phyloP scores from a whole-genome alignment of 2,329 filamentous ascomycete genomes.

The Ophiobolus disseminans region DNA sequence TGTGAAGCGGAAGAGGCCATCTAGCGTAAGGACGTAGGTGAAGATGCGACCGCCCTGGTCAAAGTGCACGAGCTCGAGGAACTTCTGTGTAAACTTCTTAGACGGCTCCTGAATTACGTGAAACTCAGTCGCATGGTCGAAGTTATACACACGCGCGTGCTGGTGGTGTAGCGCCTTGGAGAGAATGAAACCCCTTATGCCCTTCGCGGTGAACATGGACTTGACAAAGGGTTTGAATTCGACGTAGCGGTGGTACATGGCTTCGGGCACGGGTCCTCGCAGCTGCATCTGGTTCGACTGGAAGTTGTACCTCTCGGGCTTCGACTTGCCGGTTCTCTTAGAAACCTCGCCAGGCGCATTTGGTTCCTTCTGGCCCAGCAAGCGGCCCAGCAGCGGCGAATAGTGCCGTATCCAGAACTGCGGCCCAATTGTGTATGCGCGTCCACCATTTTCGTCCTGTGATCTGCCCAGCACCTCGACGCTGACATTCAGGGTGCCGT shows the following conservation, averaged over 20 bases:
- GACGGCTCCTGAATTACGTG: conserved; percentile 72
- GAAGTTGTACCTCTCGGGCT: conserved; percentile 81
- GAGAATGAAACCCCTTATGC: conserved; percentile 78
- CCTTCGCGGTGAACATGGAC: conserved; percentile 81
- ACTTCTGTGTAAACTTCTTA: conserved; percentile 75
- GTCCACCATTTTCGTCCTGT: conserved; percentile 66
- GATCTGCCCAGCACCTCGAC: conserved; percentile 80
- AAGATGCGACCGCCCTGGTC: conserved; percentile 86
- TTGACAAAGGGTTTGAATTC: conserved; percentile 92
- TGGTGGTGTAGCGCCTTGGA: conserved; percentile 90
- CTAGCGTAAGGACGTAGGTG: conserved; percentile 89
- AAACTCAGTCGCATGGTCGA: conserved; percentile 75
- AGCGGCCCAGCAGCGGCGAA: conserved; percentile 84
- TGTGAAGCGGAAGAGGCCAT: conserved; percentile 86
- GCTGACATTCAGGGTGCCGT: conserved; percentile 74
- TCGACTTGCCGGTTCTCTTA: conserved; percentile 51
- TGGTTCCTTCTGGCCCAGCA: conserved; percentile 70
- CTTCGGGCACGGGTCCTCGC: conserved; percentile 77
- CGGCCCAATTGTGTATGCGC: conserved; percentile 82
- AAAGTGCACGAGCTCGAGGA: conserved; percentile 85
- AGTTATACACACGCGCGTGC: conserved; percentile 88
- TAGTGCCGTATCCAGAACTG: conserved; percentile 81
- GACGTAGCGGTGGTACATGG: conserved; percentile 89
- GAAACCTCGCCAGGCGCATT: conserved; percentile 45
- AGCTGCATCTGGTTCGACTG: conserved; percentile 93